Conservation (phyloP, 2,329 filamentous ascomycete species). For the Cladosporium velox region DNA sequence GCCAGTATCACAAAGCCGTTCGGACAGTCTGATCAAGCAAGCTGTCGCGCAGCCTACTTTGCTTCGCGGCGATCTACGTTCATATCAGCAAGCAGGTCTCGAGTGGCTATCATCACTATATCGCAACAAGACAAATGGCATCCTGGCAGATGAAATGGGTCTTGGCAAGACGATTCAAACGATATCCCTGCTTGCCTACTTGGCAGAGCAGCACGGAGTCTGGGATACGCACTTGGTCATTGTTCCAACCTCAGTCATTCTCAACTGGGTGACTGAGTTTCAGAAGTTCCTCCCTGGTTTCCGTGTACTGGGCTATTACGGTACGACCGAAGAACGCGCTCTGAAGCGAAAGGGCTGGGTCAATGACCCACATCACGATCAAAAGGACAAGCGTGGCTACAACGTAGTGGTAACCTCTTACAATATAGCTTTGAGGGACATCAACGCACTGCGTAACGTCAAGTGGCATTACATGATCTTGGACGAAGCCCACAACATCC, state of each 20-base stretch:
- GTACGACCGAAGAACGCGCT: constrained; percentile 87
- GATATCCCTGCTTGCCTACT: constrained; percentile 86
- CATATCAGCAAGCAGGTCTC: constrained; percentile 95
- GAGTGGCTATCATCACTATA: constrained; percentile 97
- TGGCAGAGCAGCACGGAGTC: constrained; percentile 84
- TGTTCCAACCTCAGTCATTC: constrained; percentile 95
- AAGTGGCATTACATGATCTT: constrained; percentile 98
- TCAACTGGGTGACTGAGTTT: constrained; percentile 99
- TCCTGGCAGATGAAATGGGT: constrained; percentile 97
- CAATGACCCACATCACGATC: constrained; percentile 62
- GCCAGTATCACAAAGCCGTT: constrained; percentile 17
- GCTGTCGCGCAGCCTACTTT: constrained; percentile 62
- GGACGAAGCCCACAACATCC: constrained; percentile 98
- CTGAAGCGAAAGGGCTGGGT: constrained; percentile 91
- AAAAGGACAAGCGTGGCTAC: constrained; percentile 94
- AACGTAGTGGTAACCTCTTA: constrained; percentile 98
- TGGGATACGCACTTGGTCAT: constrained; percentile 97
- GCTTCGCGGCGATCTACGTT: constrained; percentile 83
- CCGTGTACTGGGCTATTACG: constrained; percentile 97
- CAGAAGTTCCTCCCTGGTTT: constrained; percentile 99
- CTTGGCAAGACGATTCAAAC: constrained; percentile 98
- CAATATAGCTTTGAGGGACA: constrained; percentile 90
- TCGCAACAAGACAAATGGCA: constrained; percentile 89
- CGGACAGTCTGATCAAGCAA: constrained; percentile 23
- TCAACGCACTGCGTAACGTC: constrained; percentile 87